Conservation (phyloP, 306 rosid species). For the Oemleria cerasiformis region DNA sequence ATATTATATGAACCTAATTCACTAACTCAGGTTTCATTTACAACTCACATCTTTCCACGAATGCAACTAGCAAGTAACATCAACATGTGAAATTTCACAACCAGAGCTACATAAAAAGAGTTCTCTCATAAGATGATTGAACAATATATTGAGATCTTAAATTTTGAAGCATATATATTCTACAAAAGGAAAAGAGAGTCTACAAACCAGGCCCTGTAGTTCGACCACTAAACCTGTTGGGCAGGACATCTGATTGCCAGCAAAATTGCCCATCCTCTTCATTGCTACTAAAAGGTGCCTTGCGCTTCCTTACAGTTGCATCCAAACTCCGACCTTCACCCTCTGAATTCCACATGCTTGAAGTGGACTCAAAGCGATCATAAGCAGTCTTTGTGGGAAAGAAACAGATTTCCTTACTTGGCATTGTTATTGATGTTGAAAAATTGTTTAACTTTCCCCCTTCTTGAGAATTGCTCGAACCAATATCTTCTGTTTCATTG, state of each 20-base stretch:
- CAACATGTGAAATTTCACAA: slow-evolving; percentile 42
- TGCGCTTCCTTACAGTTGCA: slow-evolving; percentile 58
- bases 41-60: slow-evolving; percentile 46
- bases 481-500: slow-evolving; percentile 50
- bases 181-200: slow-evolving; percentile 50
- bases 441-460: slow-evolving; percentile 43
- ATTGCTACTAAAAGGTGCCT: slow-evolving; percentile 52
- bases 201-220: slow-evolving; percentile 71
- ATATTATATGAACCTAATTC: slow-evolving; percentile 23
- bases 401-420: slow-evolving; percentile 51
- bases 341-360: slow-evolving; percentile 47
- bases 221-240: slow-evolving; percentile 54
- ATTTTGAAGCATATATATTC: slow-evolving; percentile 43
- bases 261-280: slow-evolving; percentile 78
- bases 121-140: slow-evolving; percentile 49
- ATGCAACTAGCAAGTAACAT: slow-evolving; percentile 45
- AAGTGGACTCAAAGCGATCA: slow-evolving; percentile 47
- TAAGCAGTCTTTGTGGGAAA: slow-evolving; percentile 51
- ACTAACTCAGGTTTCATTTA: slow-evolving; percentile 42
- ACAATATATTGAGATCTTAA: slow-evolving; percentile 39
- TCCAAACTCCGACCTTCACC: slow-evolving; percentile 53
- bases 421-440: slow-evolving; percentile 24
- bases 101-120: slow-evolving; percentile 48
- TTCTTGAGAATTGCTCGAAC: slow-evolving; percentile 49
- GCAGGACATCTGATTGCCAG: slow-evolving; percentile 66